Evolutionary conservation across 2,329 filamentous ascomycete genomes (phyloP), one percentile per base, ranked within the genome.

Genomic region (Exophiala sideris): DNA sequence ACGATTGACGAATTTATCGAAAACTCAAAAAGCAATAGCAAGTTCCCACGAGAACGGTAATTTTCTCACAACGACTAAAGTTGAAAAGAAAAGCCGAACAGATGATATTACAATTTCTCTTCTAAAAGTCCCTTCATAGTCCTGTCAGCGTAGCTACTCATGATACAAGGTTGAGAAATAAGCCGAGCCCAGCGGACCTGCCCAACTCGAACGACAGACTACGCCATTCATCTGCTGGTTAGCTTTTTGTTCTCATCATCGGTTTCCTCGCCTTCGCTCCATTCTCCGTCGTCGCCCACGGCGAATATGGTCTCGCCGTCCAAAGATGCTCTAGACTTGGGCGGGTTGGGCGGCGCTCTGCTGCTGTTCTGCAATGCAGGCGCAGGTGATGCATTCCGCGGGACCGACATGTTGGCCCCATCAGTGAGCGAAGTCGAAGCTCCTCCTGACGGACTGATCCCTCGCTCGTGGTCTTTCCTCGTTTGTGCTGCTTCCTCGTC

Each of bases 261-360:
- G 57, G 80, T 78, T 33, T 79, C 76, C 16, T 89, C 86, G 2
- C 58, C 62, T 52, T 89, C 88, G 12, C 87, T 90, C 78, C 91
- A 92, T 67, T 86, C 89, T 67, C 87, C 87, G 65, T 95, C 91
- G 50, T 84, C 83, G 9, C 91, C 92, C 9, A 97, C 89, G 1
- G 92, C 92, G 66, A 97, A 97, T 58, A 97, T 95, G 0, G 91
- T 96, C 73, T 97, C 94, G 9, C 91, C 91, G 59, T 97, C 91
- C 33, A 88, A 73, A 47, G 83, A 86, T 57, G 86, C 76, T 64
- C 82, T 70, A 54, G 80, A 76, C 44, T 74, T 60, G 66, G 71
- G 53, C 66, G 79, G 50, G 20, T 49, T 34, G 8, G 49, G 40
- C 1, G 44, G 48, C 21, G 45, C 45, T 50, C 45, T 52, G n/a